phyloP scores from a whole-genome alignment of 306 rosid species.

The Cicer chorassanicum region DNA sequence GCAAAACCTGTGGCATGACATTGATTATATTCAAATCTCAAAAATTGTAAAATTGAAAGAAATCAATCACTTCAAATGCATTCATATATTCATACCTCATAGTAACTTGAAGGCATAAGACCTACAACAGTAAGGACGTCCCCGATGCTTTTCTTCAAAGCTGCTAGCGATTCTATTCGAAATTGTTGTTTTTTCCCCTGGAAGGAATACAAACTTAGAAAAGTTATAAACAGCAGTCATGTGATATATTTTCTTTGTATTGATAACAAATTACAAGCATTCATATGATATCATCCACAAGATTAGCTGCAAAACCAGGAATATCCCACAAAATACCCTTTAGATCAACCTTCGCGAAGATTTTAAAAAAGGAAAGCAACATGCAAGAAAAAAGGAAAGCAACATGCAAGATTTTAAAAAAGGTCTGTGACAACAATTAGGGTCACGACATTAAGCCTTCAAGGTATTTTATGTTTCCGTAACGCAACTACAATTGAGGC shows the following conservation, averaged over 20 bases:
- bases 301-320: conserved; percentile 20
- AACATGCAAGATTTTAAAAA: not conserved
- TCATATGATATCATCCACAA: conserved; percentile 30
- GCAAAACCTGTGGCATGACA: conserved; percentile 64
- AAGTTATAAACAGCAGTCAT: conserved; percentile 14
- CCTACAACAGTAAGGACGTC: conserved; percentile 71
- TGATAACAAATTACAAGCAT: not conserved
- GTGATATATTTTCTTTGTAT: conserved; percentile 8
- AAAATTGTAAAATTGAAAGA: conserved; percentile 29
- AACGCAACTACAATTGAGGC: not conserved
- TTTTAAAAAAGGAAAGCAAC: not conserved
- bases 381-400: not conserved
- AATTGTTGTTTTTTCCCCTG: conserved; percentile 83
- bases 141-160: conserved; percentile 64
- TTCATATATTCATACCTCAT: conserved; percentile 66
- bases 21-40: not conserved
- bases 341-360: not conserved
- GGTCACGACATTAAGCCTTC: not conserved
- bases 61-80: conserved; percentile 33
- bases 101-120: conserved; percentile 71
- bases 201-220: conserved; percentile 37
- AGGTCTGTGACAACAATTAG: not conserved
- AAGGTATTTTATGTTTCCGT: not conserved
- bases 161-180: conserved; percentile 83
- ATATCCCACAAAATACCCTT: not conserved